These are phyloP conservation scores for Plantago ovata DNA, from an alignment of 257 asterid genomes.

Conservation along the genomic window DNA sequence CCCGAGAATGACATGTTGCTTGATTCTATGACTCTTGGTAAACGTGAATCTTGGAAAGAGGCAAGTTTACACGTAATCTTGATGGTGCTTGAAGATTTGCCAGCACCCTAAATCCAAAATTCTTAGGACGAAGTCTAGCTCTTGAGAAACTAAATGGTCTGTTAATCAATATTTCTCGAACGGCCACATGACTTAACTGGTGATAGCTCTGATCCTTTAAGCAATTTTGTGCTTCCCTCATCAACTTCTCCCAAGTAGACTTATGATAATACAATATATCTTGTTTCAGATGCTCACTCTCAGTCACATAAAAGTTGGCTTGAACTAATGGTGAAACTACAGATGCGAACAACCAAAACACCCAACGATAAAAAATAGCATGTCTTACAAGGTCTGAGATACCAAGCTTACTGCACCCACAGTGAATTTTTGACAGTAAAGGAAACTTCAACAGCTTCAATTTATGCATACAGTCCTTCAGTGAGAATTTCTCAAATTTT, in stretches of 20 bases:
- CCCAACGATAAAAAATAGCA: slow-evolving; percentile 61
- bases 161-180: slow-evolving; percentile 30
- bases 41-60: slow-evolving; percentile 17
- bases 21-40: slow-evolving; percentile 21
- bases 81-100: slow-evolving; percentile 84
- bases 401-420: slow-evolving; percentile 23
- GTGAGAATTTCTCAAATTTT: slow-evolving; percentile 74
- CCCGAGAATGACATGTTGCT: slow-evolving; percentile 13
- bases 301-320: slow-evolving; percentile 82
- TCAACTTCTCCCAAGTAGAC: slow-evolving; percentile 63
- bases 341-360: slow-evolving; percentile 61
- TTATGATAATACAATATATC: slow-evolving; percentile 58
- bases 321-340: slow-evolving; percentile 64
- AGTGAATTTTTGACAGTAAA: slow-evolving; percentile 33
- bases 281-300: slow-evolving; percentile 66
- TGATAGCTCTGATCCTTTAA: slow-evolving; percentile 33
- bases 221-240: slow-evolving; percentile 35
- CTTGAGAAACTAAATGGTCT: slow-evolving; percentile 80
- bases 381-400: slow-evolving; percentile 36
- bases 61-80: slow-evolving; percentile 32
- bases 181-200: slow-evolving; percentile 32
- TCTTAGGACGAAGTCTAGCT: slow-evolving; percentile 73
- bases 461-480: slow-evolving; percentile 63
- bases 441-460: slow-evolving; percentile 56
- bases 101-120: slow-evolving; percentile 63